Evolutionary conservation across 495 filamentous ascomycete genomes (phyloP).

Genomic region (Neurospora hispaniola): DNA sequence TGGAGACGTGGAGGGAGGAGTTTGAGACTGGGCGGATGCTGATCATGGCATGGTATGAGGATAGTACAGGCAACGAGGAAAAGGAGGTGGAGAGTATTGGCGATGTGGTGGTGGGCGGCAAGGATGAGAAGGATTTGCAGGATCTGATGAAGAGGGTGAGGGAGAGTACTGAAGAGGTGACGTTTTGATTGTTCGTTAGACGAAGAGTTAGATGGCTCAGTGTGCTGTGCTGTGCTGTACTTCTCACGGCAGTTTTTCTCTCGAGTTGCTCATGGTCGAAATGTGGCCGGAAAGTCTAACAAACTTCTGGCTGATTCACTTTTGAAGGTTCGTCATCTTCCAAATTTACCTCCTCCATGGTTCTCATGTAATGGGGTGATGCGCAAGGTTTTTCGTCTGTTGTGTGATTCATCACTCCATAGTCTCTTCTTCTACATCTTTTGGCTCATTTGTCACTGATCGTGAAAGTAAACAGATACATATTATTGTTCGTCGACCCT

Average conservation of each 20-base stretch:
- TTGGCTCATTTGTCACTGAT: not conserved
- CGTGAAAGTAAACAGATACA: constrained; percentile 27
- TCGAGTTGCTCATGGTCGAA: too few species aligned
- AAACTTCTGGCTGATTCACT: too few species aligned
- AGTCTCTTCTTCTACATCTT: too few species aligned
- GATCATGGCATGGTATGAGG: constrained; percentile 23
- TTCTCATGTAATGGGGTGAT: constrained; percentile 47
- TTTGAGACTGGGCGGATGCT: constrained; percentile 15
- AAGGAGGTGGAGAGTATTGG: constrained; percentile 10
- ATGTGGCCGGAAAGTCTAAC: too few species aligned
- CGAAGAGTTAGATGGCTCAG: too few species aligned
- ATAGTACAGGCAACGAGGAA: not conserved
- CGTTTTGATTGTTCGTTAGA: constrained; percentile 7
- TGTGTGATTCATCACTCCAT: constrained; percentile 23
- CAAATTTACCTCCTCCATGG: constrained; percentile 33
- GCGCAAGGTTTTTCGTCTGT: constrained; percentile 37
- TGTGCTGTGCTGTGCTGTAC: too few species aligned
- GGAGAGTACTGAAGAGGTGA: constrained; percentile 16
- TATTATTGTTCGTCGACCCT: constrained; percentile 47
- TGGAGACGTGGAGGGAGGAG: constrained; percentile 11
- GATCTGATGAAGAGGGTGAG: constrained; percentile 12
- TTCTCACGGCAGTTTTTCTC: too few species aligned
- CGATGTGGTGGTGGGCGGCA: constrained; percentile 18
- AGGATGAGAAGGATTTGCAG: constrained; percentile 13
- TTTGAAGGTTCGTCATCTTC: constrained; percentile 40